Base-by-base conservation (phyloP, 495 filamentous ascomycete species). In the Endocarpon pusillum region DNA sequence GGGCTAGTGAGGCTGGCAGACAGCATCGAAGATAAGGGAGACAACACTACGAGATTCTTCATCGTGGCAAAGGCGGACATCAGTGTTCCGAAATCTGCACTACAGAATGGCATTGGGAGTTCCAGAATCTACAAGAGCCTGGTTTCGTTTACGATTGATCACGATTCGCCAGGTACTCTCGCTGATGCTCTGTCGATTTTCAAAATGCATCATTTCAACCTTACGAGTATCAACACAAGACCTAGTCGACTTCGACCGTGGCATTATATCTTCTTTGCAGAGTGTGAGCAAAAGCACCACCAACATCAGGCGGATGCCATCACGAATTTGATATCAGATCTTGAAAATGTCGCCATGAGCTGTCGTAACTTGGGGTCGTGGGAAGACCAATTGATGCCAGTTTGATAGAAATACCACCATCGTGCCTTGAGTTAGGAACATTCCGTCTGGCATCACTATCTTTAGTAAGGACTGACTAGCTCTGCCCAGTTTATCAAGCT, bases 241-340 rank as follows among this genome's bases (percentile, higher is more conserved):
- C 89, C 89, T 10, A 87, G 78, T 44, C 62, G 79, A 40, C 58
- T 67, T 27, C 54, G 57, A 35, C 68, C 77, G 19, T 96, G 92
- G 77, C 73, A 87, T 48, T 97, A 97, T 57, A 67, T 93, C 18
- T 94, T 96, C 55, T 78, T 97, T 53, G 76, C 94, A 15, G 89
- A 96, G 60, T 83, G 92, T 49, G 67, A 75, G 3, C 39, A 41
- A 11, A 42, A 40, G 3, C 45, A 47, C 3, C 40, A 38, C 19
- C 43, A 44, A 30, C 45, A 50, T 26, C 38, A 47, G 31, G 50
- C 53, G 19, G 45, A 47, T 15, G 48, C 53, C n/a, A 19, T 37
- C 12, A 42, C 44, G 16, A 43, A 19, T 17, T 14, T 53, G 30
- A 25, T 63, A 23, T 14, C 36, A 11, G 44, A 42, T 23, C 33